Evolutionary conservation across 2,329 filamentous ascomycete species (phyloP).

Genomic region (Aspergillus vadensis): DNA sequence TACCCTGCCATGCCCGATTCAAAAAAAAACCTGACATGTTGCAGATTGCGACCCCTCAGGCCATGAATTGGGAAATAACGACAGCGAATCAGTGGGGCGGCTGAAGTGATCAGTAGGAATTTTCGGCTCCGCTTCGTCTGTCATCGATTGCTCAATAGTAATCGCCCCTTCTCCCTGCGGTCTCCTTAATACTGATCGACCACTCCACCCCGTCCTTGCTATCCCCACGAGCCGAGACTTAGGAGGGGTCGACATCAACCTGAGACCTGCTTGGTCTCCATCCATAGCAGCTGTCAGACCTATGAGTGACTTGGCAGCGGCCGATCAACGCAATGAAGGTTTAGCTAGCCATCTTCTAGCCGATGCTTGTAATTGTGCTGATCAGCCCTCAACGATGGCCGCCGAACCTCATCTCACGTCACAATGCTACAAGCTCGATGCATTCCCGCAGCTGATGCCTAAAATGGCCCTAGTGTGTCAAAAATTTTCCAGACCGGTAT

Average conservation of each 20-base stretch:
- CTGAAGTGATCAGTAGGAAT: background rate
- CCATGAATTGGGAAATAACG: background rate
- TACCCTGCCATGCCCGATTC: background rate
- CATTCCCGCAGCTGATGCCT: background rate
- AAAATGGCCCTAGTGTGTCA: background rate
- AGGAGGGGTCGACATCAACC: background rate
- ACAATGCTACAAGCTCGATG: background rate
- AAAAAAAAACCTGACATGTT: background rate
- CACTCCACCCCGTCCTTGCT: background rate
- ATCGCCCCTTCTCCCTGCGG: background rate
- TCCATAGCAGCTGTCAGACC: background rate
- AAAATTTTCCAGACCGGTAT: background rate
- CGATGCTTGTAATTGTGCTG: background rate
- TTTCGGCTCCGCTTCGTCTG: background rate
- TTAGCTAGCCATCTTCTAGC: background rate
- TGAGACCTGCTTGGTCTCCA: background rate
- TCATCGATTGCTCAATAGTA: background rate
- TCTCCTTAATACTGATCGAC: background rate
- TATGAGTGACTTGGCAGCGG: background rate
- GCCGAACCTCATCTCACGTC: slow-evolving; percentile 1
- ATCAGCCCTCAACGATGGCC: background rate
- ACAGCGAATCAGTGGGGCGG: slow-evolving; percentile 2
- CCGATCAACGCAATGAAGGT: background rate
- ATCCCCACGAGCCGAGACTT: background rate
- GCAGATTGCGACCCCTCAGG: background rate